Base-by-base conservation (phyloP, 73 alveolate species). In the Paramecium sexaurelia region DNA sequence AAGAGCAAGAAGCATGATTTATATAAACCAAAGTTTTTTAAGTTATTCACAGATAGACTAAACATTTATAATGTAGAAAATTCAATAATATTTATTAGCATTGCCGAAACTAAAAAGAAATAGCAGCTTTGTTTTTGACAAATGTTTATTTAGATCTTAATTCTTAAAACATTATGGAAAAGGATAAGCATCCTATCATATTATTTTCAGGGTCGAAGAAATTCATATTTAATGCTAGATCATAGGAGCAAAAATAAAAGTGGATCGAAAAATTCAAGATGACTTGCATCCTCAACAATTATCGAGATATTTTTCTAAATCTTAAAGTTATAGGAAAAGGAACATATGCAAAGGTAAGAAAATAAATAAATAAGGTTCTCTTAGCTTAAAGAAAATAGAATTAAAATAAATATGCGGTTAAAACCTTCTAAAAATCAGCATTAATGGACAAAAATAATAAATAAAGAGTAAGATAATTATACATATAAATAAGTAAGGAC, bases 251-350 rank as follows among this genome's bases (percentile, higher is more conserved):
- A n/a, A 78, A n/a, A 45, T 32, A 78, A 41, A 78, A 78, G 41
- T 78, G 90, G 90, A 17, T 78, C 13, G 55, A 78, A 45, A 11
- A 78, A 3, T 24, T 78, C 8, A 39, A 41, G 19, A 29, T 41
- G 29, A 78, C 90, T 4, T 78, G 90, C 75, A 78, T 78, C 41
- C 73, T 78, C 6, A 37, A 39, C 22, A 45, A 41, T 22, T 78
- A 78, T 43, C 35, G 90, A 39, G 90, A 78, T 22, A 22, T 17
- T 15, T 78, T 29, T 45, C 27, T 78, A 7, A 78, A 78, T 33
- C 73, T 78, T 17, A 78, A 78, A 78, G 90, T 78, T 3, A 41
- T 78, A 20, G 90, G 90, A 6, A 78, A 78, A 45, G 90, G 90
- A 15, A 39, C 90, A 1, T 78, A 15, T 20, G 90, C 90, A 37